Percentiles rank a stretch among this genome's conserved stretches.
These are phyloP conservation scores for Rhynchospora pubera DNA, from an alignment of 176 grass and related monocot species.

Conservation along the genomic window DNA sequence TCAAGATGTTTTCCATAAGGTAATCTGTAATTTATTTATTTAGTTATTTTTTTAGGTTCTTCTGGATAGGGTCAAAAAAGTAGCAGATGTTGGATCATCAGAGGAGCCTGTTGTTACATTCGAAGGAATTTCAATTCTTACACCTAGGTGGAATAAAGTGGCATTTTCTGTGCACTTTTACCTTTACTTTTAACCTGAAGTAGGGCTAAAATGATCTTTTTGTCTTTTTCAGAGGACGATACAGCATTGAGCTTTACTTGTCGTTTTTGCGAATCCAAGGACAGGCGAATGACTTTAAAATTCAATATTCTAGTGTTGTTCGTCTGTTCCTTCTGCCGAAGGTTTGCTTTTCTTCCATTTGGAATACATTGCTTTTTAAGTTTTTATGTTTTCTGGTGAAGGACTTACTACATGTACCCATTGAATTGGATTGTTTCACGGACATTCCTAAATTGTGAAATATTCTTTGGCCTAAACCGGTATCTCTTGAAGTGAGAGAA, in stretches of 20 bases:
- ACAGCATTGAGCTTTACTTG: conserved; percentile 78
- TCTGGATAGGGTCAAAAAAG: conserved; percentile 41
- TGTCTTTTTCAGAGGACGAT: conserved; percentile 52
- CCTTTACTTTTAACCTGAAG: background rate
- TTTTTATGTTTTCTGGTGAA: background rate
- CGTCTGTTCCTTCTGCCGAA: conserved; percentile 88
- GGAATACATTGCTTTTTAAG: too few species aligned
- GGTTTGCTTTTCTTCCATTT: conserved; percentile 24
- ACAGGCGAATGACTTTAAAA: conserved; percentile 98
- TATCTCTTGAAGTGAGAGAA: background rate
- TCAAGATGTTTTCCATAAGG: background rate
- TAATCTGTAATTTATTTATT: conserved; percentile 8
- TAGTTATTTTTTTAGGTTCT: conserved; percentile 56
- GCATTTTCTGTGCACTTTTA: background rate
- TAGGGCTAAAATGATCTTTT: conserved; percentile 12
- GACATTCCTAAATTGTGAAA: background rate
- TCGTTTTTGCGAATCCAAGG: conserved; percentile 89
- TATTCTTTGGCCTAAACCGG: background rate
- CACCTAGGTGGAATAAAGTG: conserved; percentile 57
- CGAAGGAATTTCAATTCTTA: conserved; percentile 94
- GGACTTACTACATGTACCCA: background rate
- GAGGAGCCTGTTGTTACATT: conserved; percentile 80
- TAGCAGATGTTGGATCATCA: conserved; percentile 65
- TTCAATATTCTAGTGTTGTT: conserved; percentile 88
- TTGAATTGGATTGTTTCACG: background rate